Evolutionary conservation across 495 filamentous ascomycete species (phyloP), one percentile per base, ranked within the genome.

Genomic region (Beverwykella pulmonaria): DNA sequence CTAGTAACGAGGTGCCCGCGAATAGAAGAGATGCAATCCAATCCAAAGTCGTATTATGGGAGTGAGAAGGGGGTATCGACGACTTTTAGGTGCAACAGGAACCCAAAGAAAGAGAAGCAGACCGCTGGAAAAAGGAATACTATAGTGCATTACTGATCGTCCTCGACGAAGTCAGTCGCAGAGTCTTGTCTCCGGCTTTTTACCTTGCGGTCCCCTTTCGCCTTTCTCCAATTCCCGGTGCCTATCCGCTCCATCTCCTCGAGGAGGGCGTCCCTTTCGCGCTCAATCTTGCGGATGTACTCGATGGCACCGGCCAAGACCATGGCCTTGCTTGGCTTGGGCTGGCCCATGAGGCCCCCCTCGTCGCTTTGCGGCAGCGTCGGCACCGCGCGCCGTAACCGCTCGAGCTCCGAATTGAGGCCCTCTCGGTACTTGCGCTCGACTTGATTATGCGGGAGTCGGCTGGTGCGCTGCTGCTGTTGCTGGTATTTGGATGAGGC

Each of bases 371-470:
- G 69, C n/a, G 50, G 69, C 0, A 74, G 69, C 14, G 69, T 64
- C 9, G 71, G 71, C 7, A 74, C 63, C 6, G 65, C 69, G 5
- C 66, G 48, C 1, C 71, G 41, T 14, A 74, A 65, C 5, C 63
- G 55, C 47, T 74, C 71, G 48, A 74, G 69, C 59, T 71, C 70
- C 1, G 62, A 22, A 54, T 74, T 74, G 6, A 74, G 56, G 36
- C 60, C 58, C 49, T 73, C 71, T 22, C 71, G 71, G 54, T 73
- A 73, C 54, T 71, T 73, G 58, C 69, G 69, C 54, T 74, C 71
- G 56, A 74, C 71, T 44, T 74, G 71, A 52, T 74, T 74, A 61
- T 74, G 71, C 1, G 71, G 71, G 8, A 71, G 65, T 3, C 71
- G 67, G 19, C 57, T 58, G 15, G 39, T 59, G 20, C 10, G 25